Percentiles rank a stretch among this genome's conserved stretches.
phyloP scores from a whole-genome alignment of 495 filamentous ascomycete species.

The Daldinia childiae region DNA sequence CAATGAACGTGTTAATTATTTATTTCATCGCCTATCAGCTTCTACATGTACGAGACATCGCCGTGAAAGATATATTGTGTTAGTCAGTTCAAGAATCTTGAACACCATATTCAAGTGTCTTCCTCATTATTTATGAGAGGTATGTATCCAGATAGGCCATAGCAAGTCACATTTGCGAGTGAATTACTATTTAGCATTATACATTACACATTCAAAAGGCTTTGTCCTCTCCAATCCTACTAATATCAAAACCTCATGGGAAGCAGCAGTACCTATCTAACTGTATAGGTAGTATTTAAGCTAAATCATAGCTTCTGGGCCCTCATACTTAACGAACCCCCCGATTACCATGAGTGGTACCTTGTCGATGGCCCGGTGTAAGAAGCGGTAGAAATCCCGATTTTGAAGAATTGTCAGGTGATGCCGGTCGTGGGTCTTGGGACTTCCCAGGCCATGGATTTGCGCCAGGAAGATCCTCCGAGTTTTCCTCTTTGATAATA shows the following conservation, averaged over 20 bases:
- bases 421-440: neutral
- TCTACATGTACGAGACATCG: no score
- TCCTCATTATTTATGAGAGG: no score
- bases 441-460: neutral
- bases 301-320: neutral
- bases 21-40: no score
- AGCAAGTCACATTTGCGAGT: no score
- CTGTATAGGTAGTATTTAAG: neutral
- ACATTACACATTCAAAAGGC: no score
- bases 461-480: neutral
- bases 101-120: no score
- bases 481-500: constrained; percentile 48
- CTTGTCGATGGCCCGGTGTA: neutral
- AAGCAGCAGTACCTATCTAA: neutral
- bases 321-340: neutral
- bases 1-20: no score
- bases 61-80: no score
- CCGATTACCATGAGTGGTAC: neutral
- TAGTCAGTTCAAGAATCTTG: no score
- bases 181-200: no score
- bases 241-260: neutral
- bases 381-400: neutral
- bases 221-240: no score
- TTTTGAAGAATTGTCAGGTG: neutral
- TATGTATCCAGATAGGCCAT: no score